These are phyloP conservation scores for Coprinopsis strossmayeri DNA, from an alignment of 768 basidiomycete genomes.

Conservation along the genomic window DNA sequence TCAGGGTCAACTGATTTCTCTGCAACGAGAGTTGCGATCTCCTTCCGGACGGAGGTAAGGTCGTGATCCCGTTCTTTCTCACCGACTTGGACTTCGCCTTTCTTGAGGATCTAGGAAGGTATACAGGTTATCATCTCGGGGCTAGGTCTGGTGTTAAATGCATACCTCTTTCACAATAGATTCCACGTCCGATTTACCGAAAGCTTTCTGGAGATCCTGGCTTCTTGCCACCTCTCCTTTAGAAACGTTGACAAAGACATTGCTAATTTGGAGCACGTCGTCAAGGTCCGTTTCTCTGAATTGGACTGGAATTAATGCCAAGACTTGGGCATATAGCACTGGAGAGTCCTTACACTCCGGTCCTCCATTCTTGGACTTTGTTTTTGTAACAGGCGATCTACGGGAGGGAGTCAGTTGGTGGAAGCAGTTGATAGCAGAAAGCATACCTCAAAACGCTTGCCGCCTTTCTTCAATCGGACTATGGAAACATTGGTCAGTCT, in stretches of 20 bases:
- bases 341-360: constrained; percentile 62
- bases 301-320: not conserved
- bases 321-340: not conserved
- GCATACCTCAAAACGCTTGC: constrained; percentile 90
- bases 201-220: constrained; percentile 88
- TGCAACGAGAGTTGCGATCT: constrained; percentile 91
- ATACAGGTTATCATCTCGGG: not conserved
- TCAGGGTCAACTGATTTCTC: constrained; percentile 94
- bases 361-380: constrained; percentile 95
- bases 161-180: constrained; percentile 78
- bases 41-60: constrained; percentile 69
- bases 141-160: not conserved
- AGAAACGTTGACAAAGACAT: constrained; percentile 93
- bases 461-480: constrained; percentile 93
- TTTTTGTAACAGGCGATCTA: constrained; percentile 99
- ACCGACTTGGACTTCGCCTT: constrained; percentile 94
- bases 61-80: constrained; percentile 97
- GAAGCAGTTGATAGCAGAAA: not conserved
- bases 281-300: constrained; percentile 84
- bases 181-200: constrained; percentile 65
- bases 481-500: constrained; percentile 97
- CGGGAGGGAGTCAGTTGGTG: constrained; percentile 4
- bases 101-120: constrained; percentile 70
- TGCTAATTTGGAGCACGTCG: constrained; percentile 93
- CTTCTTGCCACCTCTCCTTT: constrained; percentile 91